Conservation (phyloP, 306 rosid species). For the Trifolium subterraneum region DNA sequence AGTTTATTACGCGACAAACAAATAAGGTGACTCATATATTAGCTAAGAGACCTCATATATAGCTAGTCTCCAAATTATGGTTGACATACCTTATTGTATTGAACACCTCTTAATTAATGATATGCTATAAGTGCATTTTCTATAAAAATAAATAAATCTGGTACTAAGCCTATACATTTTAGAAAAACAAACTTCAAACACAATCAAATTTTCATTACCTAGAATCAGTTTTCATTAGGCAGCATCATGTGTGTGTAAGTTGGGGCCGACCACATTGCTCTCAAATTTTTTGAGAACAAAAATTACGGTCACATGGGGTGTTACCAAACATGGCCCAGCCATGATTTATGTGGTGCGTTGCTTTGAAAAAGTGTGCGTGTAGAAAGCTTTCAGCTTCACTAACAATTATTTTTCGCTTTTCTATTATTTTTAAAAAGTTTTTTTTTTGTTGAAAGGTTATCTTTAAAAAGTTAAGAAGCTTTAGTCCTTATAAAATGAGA, state of each 20-base stretch:
- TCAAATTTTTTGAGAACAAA: constrained; percentile 41
- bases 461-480: background rate
- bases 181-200: background rate
- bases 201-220: constrained; percentile 11
- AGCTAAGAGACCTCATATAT: no score
- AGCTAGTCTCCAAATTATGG: no score
- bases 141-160: no score
- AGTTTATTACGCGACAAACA: no score
- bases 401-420: background rate
- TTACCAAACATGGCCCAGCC: constrained; percentile 49
- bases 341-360: constrained; percentile 26
- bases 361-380: constrained; percentile 17
- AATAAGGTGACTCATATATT: no score
- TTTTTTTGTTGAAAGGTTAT: no score
- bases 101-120: no score
- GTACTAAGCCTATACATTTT: no score
- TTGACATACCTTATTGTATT: no score
- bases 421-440: background rate
- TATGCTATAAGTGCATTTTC: no score
- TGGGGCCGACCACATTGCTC: constrained; percentile 39
- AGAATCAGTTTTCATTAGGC: constrained; percentile 29
- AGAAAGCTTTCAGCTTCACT: constrained; percentile 26
- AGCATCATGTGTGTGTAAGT: constrained; percentile 48
- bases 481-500: background rate
- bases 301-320: constrained; percentile 48